A percentile compares a stretch with the other conserved stretches of the same genome.
phyloP scores from a whole-genome alignment of 2,329 filamentous ascomycete species.

The Ascosphaera apis region DNA sequence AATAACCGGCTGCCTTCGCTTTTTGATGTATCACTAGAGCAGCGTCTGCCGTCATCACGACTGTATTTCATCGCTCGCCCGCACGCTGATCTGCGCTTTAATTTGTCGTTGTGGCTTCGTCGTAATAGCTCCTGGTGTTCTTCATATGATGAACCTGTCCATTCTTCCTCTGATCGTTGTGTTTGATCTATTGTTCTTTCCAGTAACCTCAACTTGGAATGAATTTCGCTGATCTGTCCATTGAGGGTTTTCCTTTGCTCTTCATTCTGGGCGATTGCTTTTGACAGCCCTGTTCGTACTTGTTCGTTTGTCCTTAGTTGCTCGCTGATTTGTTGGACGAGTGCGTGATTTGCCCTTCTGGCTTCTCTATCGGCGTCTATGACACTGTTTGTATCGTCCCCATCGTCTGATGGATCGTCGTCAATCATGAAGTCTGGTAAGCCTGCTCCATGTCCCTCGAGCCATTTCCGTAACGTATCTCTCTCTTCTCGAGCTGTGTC shows the following conservation, averaged over 20 bases:
- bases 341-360: slow-evolving; percentile 39
- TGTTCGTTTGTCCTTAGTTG: slow-evolving; percentile 59
- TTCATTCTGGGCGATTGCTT: slow-evolving; percentile 66
- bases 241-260: slow-evolving; percentile 60
- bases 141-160: slow-evolving; percentile 15
- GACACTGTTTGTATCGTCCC: slow-evolving; percentile 38
- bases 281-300: slow-evolving; percentile 51
- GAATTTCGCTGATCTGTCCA: slow-evolving; percentile 60
- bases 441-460: slow-evolving; percentile 63
- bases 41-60: neutral
- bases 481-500: slow-evolving; percentile 92
- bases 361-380: neutral
- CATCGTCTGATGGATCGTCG: slow-evolving; percentile 17
- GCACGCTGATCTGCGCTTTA: neutral
- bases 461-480: slow-evolving; percentile 49
- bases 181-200: slow-evolving; percentile 68
- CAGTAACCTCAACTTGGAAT: slow-evolving; percentile 53
- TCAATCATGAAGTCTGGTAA: slow-evolving; percentile 37
- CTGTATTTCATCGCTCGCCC: neutral
- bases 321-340: slow-evolving; percentile 54
- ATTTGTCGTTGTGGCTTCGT: neutral
- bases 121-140: neutral
- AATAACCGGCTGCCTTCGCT: neutral
- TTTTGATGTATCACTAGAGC: neutral
- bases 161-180: slow-evolving; percentile 65